phyloP scores from a whole-genome alignment of 2,329 filamentous ascomycete species.

The Thelonectria discophora region DNA sequence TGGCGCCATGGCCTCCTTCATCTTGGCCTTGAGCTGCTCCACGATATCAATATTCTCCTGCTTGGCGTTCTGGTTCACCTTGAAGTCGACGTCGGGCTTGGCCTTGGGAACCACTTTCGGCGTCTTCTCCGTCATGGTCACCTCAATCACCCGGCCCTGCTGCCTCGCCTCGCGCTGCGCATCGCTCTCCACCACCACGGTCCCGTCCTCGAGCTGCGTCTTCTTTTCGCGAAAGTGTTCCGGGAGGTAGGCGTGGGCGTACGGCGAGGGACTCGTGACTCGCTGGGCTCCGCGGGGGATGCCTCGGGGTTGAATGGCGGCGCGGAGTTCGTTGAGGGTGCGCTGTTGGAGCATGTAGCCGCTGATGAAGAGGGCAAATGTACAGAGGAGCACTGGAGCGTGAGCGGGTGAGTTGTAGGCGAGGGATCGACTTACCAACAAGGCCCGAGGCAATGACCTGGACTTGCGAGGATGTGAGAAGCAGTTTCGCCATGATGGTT shows the following conservation, averaged over 20 bases:
- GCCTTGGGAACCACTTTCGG: slow-evolving; percentile 23
- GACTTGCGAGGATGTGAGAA: slow-evolving; percentile 76
- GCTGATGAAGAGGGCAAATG: slow-evolving; percentile 82
- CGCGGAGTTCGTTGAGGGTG: slow-evolving; percentile 79
- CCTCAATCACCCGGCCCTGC: slow-evolving; percentile 46
- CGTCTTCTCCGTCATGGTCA: slow-evolving; percentile 41
- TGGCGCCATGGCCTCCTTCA: slow-evolving; percentile 46
- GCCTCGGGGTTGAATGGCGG: slow-evolving; percentile 66
- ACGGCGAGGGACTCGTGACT: slow-evolving; percentile 50
- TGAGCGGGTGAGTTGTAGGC: slow-evolving; percentile 8
- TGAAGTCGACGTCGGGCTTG: slow-evolving; percentile 27
- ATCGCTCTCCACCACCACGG: slow-evolving; percentile 51
- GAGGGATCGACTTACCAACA: slow-evolving; percentile 62
- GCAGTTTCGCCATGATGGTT: slow-evolving; percentile 51
- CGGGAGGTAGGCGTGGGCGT: slow-evolving; percentile 60
- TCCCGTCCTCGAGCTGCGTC: slow-evolving; percentile 58
- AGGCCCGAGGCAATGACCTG: slow-evolving; percentile 71
- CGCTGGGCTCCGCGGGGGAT: slow-evolving; percentile 41
- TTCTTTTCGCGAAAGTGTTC: slow-evolving; percentile 59
- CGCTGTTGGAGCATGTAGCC: slow-evolving; percentile 90
- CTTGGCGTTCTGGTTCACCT: slow-evolving; percentile 22
- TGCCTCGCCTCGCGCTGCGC: slow-evolving; percentile 43
- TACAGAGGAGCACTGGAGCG: slow-evolving; percentile 75
- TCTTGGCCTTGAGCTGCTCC: slow-evolving; percentile 45
- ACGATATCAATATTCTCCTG: slow-evolving; percentile 46